A percentile compares a stretch with the other conserved stretches of the same genome.
These are phyloP conservation scores for Curvularia lunata DNA, from an alignment of 2,329 filamentous ascomycete species.

Conservation along the genomic window DNA sequence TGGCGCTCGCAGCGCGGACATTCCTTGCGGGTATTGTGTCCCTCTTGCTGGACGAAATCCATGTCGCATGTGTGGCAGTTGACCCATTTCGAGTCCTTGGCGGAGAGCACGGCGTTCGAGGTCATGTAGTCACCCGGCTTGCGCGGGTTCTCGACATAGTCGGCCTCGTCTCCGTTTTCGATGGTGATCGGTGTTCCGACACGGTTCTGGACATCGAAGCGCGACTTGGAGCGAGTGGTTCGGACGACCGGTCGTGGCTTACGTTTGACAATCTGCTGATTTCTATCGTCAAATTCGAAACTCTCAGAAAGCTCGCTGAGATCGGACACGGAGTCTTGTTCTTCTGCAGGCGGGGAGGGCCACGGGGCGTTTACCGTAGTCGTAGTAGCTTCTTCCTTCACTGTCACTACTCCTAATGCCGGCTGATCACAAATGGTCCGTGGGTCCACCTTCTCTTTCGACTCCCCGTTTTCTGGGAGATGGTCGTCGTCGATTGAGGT, in stretches of 20 bases:
- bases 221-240: constrained; percentile 47
- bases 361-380: constrained; percentile 40
- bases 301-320: constrained; percentile 50
- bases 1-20: constrained; percentile 95
- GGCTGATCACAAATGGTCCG: constrained; percentile 30
- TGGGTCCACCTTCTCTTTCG: constrained; percentile 34
- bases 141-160: constrained; percentile 38
- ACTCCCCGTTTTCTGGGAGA: constrained; percentile 10
- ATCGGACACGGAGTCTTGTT: constrained; percentile 44
- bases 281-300: constrained; percentile 48
- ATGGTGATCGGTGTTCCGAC: constrained; percentile 40
- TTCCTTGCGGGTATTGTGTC: constrained; percentile 80
- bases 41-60: constrained; percentile 86
- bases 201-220: constrained; percentile 34
- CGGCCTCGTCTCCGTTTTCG: constrained; percentile 28
- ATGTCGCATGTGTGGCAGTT: constrained; percentile 83
- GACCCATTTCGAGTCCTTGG: constrained; percentile 82
- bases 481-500: constrained; percentile 48
- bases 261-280: constrained; percentile 46
- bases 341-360: constrained; percentile 36
- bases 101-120: constrained; percentile 75
- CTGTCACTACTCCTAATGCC: constrained; percentile 37
- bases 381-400: constrained; percentile 37
- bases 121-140: constrained; percentile 71
- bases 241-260: constrained; percentile 39